phyloP scores from a whole-genome alignment of 164 flowering plant species.

The Chloranthus sessilifolius region DNA sequence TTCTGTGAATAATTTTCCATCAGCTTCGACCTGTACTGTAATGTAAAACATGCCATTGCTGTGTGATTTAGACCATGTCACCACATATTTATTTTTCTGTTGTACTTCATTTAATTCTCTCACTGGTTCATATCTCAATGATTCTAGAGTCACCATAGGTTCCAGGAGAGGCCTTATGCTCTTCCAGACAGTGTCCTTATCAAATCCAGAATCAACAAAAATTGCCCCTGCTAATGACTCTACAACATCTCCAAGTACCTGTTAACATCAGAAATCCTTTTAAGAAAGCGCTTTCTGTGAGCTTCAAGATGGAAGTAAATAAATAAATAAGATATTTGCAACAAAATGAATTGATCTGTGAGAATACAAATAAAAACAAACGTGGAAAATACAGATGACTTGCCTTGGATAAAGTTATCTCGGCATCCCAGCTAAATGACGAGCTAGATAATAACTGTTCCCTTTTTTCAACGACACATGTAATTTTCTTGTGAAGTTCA shows the following conservation, averaged over 20 bases:
- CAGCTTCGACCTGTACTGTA: slow-evolving; percentile 42
- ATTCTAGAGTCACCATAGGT: slow-evolving; percentile 61
- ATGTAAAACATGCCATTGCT: slow-evolving; percentile 21
- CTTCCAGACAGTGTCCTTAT: slow-evolving; percentile 46
- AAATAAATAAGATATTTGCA: background rate
- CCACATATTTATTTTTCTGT: slow-evolving; percentile 21
- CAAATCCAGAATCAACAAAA: slow-evolving; percentile 62
- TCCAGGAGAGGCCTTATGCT: slow-evolving; percentile 66
- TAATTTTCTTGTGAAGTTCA: slow-evolving; percentile 45
- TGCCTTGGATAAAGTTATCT: slow-evolving; percentile 60
- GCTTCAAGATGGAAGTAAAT: background rate
- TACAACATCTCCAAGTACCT: slow-evolving; percentile 92
- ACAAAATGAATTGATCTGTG: background rate
- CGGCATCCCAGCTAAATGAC: slow-evolving; percentile 80
- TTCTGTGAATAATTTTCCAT: slow-evolving; percentile 26
- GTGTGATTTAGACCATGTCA: slow-evolving; percentile 2
- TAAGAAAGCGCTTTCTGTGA: too few species aligned
- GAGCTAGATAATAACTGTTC: slow-evolving; percentile 20
- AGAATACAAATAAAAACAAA: background rate
- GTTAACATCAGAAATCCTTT: background rate
- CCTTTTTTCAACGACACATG: slow-evolving; percentile 18
- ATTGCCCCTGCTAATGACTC: slow-evolving; percentile 94
- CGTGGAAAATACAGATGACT: slow-evolving; percentile 6
- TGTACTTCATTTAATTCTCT: slow-evolving; percentile 53
- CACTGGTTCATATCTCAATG: slow-evolving; percentile 48